Base-by-base conservation (phyloP, 2,329 filamentous ascomycete species). In the Neoscytalidium dimidiatum region DNA sequence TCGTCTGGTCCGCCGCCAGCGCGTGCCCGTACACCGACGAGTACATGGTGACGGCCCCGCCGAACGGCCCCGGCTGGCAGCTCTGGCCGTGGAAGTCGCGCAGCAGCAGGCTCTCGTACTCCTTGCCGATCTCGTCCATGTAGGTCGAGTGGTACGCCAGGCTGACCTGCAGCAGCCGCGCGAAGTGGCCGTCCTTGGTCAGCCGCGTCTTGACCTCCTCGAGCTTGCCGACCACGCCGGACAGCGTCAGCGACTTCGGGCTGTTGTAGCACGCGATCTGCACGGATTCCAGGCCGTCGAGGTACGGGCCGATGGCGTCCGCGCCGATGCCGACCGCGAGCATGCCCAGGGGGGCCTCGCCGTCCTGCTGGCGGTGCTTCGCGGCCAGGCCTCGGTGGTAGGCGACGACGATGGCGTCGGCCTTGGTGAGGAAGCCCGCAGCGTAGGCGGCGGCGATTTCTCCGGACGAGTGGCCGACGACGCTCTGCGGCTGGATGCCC, bases 281-380 rank as follows among this genome's bases (percentile, higher is more conserved):
- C 14, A 66, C 49, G 6, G 33, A 28, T 14, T 56, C n/a, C 3
- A 43, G 19, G 17, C 64, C 21, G 3, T 67, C 64, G 21, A 71
- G 51, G 8, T 68, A 57, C 3, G 63, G 35, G 4, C 28, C 31
- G 29, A 66, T 58, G 0, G 9, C 35, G 7, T 69, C 62, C 1
- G 64, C 44, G 4, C 69, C 64, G 7, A 71, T 52, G 4, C 71
- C 69, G 2, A 72, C 68, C 21, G 71, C 71, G 14, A 73, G 56
- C 72, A 74, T 74, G 9, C 70, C 69, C 11, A 51, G 46, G 8
- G 52, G 19, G 8, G 33, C 8, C 2, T 26, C 52, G 14, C n/a
- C 26, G 33, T 38, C 19, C 11, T 41, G 31, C 19, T 41, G 33
- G n/a, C 41, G 28, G 28, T 46, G 21, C 21, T 46, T 43, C 13